Evolutionary conservation across 805 yeast genomes (phyloP).

Genomic region (Lachancea nothofagi): DNA sequence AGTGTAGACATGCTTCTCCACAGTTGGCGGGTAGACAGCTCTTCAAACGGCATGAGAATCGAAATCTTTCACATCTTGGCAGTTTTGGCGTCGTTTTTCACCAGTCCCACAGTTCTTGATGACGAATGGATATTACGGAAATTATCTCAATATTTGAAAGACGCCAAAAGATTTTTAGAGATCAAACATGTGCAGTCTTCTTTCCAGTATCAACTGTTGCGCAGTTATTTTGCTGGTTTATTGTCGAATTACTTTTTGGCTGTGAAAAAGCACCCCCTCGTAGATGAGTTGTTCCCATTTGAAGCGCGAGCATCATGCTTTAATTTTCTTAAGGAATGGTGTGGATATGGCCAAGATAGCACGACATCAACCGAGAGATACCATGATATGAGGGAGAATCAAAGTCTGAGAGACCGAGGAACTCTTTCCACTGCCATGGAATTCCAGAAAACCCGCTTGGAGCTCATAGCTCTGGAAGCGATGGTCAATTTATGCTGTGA

Average conservation of each 20-base stretch:
- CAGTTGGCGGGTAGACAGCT: constrained; percentile 48
- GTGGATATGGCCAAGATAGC: constrained; percentile 74
- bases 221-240: constrained; percentile 80
- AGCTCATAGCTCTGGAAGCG: constrained; percentile 67
- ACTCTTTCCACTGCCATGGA: constrained; percentile 66
- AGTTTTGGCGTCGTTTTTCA: constrained; percentile 59
- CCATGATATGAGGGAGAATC: constrained; percentile 42
- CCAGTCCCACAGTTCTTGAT: constrained; percentile 43
- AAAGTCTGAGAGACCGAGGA: constrained; percentile 33
- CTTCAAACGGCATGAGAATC: constrained; percentile 45
- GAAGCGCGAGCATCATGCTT: constrained; percentile 81
- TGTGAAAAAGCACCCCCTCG: constrained; percentile 37
- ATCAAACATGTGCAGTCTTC: constrained; percentile 53
- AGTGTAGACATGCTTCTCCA: constrained; percentile 57
- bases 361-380: constrained; percentile 63
- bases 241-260: constrained; percentile 69
- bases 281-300: constrained; percentile 67
- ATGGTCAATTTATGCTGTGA: constrained; percentile 82
- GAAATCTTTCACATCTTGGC: constrained; percentile 75
- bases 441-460: constrained; percentile 65
- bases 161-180: constrained; percentile 55
- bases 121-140: constrained; percentile 69
- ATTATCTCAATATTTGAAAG: constrained; percentile 55
- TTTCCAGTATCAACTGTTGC: constrained; percentile 66
- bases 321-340: constrained; percentile 85